Evolutionary conservation across 768 basidiomycete genomes (phyloP).

Genomic region (Baorangia bicolor): DNA sequence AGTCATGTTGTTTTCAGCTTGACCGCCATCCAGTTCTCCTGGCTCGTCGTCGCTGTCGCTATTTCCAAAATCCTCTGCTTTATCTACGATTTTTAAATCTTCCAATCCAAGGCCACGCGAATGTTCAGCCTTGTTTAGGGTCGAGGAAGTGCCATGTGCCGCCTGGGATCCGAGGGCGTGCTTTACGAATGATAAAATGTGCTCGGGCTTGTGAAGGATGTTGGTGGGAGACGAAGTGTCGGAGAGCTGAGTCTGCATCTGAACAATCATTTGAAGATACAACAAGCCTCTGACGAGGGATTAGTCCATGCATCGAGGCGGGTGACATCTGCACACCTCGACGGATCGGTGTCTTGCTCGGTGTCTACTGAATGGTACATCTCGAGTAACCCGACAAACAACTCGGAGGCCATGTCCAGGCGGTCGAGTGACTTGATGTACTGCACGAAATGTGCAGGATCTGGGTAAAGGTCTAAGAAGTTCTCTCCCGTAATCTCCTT

Average conservation of each 20-base stretch:
- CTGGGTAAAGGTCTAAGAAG: constrained; percentile 68
- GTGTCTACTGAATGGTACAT: constrained; percentile 46
- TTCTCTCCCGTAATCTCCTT: constrained; percentile 45
- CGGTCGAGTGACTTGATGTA: constrained; percentile 67
- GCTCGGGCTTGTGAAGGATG: constrained; percentile 60
- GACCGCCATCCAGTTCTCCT: constrained; percentile 37
- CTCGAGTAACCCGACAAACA: constrained; percentile 77
- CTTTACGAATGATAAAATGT: constrained; percentile 81
- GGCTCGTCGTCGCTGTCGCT: constrained; percentile 57
- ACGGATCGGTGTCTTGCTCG: constrained; percentile 22
- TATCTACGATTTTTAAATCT: constrained; percentile 39
- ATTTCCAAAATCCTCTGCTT: constrained; percentile 43
- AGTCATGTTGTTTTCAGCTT: constrained; percentile 60
- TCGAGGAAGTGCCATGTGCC: neutral
- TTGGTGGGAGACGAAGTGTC: constrained; percentile 51
- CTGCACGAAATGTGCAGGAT: constrained; percentile 66
- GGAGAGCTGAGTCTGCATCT: constrained; percentile 73
- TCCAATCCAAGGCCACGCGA: constrained; percentile 29
- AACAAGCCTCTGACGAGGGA: constrained; percentile 54
- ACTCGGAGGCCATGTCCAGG: constrained; percentile 63
- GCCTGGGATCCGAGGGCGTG: constrained; percentile 60
- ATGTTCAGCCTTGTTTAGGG: constrained; percentile 1
- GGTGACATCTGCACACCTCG: constrained; percentile 15
- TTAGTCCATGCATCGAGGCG: neutral
- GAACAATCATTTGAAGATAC: constrained; percentile 76